Evolutionary conservation across 192 early-diverging fungal genomes (phyloP).

Genomic region (Gamsiella multidivaricata): DNA sequence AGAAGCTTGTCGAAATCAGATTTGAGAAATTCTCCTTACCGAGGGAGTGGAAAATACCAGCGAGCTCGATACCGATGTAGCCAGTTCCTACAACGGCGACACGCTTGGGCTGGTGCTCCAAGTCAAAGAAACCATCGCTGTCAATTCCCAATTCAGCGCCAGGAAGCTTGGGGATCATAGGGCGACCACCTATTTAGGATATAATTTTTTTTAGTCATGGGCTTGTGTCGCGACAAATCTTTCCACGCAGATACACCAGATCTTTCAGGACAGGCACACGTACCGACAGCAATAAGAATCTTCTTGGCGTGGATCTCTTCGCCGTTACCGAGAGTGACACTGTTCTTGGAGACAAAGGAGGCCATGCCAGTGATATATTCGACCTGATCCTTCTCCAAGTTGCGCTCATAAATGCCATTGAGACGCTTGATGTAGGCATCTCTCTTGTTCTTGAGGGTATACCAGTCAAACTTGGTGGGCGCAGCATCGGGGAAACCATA

Average conservation of each 20-base stretch:
- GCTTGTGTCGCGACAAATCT: too few species aligned
- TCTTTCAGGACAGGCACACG: too few species aligned
- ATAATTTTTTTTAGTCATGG: too few species aligned
- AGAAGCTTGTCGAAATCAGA: background rate
- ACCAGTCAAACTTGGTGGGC: constrained; percentile 78
- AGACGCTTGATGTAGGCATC: constrained; percentile 97
- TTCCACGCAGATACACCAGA: too few species aligned
- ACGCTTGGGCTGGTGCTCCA: constrained; percentile 90
- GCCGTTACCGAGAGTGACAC: constrained; percentile 67
- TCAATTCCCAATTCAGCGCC: constrained; percentile 91
- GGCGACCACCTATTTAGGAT: constrained; percentile 67
- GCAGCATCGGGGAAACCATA: constrained; percentile 86
- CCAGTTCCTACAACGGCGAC: constrained; percentile 91
- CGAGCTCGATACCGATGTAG: constrained; percentile 97
- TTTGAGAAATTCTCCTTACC: constrained; percentile 55
- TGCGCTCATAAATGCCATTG: constrained; percentile 96
- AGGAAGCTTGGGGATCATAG: constrained; percentile 79
- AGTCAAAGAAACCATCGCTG: constrained; percentile 96
- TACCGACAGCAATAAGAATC: constrained; percentile 92
- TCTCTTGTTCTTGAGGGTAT: constrained; percentile 85
- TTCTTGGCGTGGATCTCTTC: constrained; percentile 77
- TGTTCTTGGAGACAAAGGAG: constrained; percentile 82
- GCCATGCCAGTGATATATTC: constrained; percentile 88
- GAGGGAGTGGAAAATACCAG: constrained; percentile 91
- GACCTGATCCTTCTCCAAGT: constrained; percentile 87